Evolutionary conservation across 495 filamentous ascomycete species (phyloP).

Genomic region (Penicillium antarcticum): DNA sequence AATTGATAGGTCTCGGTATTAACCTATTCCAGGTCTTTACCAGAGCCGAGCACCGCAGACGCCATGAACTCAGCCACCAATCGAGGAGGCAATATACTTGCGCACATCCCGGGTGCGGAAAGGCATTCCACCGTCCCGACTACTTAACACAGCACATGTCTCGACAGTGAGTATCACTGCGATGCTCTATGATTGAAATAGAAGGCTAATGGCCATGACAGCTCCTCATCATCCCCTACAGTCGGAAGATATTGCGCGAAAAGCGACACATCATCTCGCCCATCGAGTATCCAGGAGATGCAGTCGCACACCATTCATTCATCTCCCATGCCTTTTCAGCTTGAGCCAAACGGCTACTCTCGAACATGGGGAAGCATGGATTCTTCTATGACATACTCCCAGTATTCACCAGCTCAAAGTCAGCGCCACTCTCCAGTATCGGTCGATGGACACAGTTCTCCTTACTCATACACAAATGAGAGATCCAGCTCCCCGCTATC

Average conservation of each 20-base stretch:
- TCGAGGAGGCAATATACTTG: conserved; percentile 11
- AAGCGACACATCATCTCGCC: not conserved
- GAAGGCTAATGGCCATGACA: not conserved
- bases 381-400: not conserved
- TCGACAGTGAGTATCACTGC: conserved; percentile 9
- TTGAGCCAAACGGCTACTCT: not conserved
- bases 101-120: conserved; percentile 10
- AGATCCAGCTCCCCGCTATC: conserved; percentile 2
- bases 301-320: not conserved
- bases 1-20: not conserved
- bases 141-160: conserved; percentile 16
- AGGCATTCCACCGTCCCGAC: conserved; percentile 19
- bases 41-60: conserved; percentile 65
- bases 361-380: conserved; percentile 2
- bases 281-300: not conserved
- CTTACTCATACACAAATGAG: conserved; percentile 3
- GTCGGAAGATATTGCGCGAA: not conserved
- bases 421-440: not conserved
- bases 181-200: not conserved
- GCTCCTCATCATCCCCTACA: not conserved
- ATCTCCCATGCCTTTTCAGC: not conserved
- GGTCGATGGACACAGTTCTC: not conserved
- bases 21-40: conserved; percentile 60
- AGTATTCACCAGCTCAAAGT: not conserved
- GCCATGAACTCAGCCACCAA: conserved; percentile 17